Base-by-base conservation (phyloP, 306 rosid species). In the Rosa multiflora region DNA sequence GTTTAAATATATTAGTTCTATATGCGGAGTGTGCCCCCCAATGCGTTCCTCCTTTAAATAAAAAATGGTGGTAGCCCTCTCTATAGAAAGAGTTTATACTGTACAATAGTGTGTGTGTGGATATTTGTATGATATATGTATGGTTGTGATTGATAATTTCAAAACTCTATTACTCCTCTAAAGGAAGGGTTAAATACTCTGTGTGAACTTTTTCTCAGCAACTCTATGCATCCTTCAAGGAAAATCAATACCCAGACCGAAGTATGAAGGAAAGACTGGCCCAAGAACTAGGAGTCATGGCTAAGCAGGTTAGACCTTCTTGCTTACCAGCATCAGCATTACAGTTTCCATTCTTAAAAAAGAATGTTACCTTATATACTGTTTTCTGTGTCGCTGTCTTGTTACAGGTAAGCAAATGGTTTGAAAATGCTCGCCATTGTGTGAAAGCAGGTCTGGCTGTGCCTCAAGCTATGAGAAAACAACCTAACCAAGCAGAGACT, bases 381-480 rank as follows among this genome's bases (percentile, higher is more conserved):
- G 23, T 37, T 15, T 63, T 70, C 53, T 63, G 56, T 3, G 49
- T 29, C 63, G 51, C 23, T 64, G 72, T 74, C 35, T 53, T 44
- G 68, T 70, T 70, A 53, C 86, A 96, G 99, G 98, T 96, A 77
- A 79, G 85, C 88, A 96, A 91, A 89, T 96, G 98, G 98, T 96
- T 96, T 82, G 97, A 81, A 81, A 96, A 96, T 56, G 62, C 85
- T 62, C 94, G 98, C 11, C 94, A 70, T 48, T 89, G 3, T 66
- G 32, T 15, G 72, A 23, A 82, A 80, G 79, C 78, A 52, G 76
- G 86, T n/a, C 67, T 73, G 49, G 85, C 78, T 13, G 42, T 23
- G 48, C 78, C 85, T 42, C 85, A 78, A 73, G 39, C 83, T 23
- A 74, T 17, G 26, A 67, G 53, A 70, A 42, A 62, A 21, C 82